phyloP scores from a whole-genome alignment of 2,329 filamentous ascomycete genomes.

The Pseudocercospora fuligena region DNA sequence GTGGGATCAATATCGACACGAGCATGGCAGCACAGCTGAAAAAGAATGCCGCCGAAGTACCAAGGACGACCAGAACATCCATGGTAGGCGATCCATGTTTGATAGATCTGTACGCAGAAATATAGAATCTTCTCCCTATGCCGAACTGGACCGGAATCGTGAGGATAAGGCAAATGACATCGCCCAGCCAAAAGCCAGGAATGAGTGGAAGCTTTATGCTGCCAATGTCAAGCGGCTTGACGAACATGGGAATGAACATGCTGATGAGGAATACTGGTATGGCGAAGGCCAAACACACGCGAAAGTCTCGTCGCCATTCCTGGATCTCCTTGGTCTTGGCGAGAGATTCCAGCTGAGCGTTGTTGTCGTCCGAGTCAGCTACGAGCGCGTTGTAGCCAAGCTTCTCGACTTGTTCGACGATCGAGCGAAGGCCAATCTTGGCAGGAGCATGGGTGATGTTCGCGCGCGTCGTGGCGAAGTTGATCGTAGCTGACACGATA shows the following conservation, averaged over 20 bases:
- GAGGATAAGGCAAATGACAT: slow-evolving; percentile 79
- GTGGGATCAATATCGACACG: slow-evolving; percentile 74
- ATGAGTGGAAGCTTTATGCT: slow-evolving; percentile 64
- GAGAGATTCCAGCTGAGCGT: slow-evolving; percentile 92
- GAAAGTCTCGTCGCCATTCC: slow-evolving; percentile 86
- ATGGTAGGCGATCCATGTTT: slow-evolving; percentile 92
- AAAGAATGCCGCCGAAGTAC: slow-evolving; percentile 94
- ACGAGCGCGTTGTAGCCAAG: slow-evolving; percentile 86
- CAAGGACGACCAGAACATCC: slow-evolving; percentile 93
- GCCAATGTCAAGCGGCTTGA: slow-evolving; percentile 78
- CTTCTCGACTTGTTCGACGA: slow-evolving; percentile 83
- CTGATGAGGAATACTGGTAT: slow-evolving; percentile 88
- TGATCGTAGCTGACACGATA: slow-evolving; percentile 74
- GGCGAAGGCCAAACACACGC: slow-evolving; percentile 77
- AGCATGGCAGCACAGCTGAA: slow-evolving; percentile 89
- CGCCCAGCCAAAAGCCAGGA: slow-evolving; percentile 83
- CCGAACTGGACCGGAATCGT: slow-evolving; percentile 96
- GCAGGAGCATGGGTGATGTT: slow-evolving; percentile 74
- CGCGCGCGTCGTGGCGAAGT: slow-evolving; percentile 73
- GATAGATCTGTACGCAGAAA: slow-evolving; percentile 89
- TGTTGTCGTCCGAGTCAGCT: slow-evolving; percentile 91
- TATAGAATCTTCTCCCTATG: slow-evolving; percentile 91
- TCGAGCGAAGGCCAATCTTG: slow-evolving; percentile 75
- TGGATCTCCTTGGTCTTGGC: slow-evolving; percentile 96
- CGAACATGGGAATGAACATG: slow-evolving; percentile 91